A percentile compares a stretch with the other conserved stretches of the same genome.
These are phyloP conservation scores for Penicillium italicum DNA, from an alignment of 2,329 filamentous ascomycete genomes.

Conservation along the genomic window DNA sequence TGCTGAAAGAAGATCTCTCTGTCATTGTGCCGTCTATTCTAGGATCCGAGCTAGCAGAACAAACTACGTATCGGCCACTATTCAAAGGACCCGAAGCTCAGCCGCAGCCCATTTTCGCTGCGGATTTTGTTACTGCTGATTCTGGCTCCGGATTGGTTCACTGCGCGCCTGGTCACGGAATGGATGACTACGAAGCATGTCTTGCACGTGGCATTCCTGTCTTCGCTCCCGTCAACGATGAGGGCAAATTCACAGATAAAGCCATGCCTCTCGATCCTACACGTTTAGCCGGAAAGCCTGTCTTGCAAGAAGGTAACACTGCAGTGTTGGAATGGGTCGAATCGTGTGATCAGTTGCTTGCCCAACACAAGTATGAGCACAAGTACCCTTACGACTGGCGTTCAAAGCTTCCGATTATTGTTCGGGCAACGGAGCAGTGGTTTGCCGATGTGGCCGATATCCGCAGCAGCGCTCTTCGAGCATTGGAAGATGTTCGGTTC, in stretches of 20 bases:
- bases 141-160: conserved; percentile 97
- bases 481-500: conserved; percentile 71
- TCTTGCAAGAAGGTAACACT: conserved; percentile 66
- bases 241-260: conserved; percentile 74
- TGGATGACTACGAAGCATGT: conserved; percentile 91
- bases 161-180: conserved; percentile 88
- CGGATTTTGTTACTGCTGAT: conserved; percentile 80
- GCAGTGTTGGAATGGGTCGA: conserved; percentile 67
- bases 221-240: conserved; percentile 77
- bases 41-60: conserved; percentile 62
- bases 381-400: conserved; percentile 99
- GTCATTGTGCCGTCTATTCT: conserved; percentile 56
- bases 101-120: conserved; percentile 69
- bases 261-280: conserved; percentile 69
- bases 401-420: conserved; percentile 86
- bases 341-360: conserved; percentile 59
- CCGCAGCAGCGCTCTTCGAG: conserved; percentile 66
- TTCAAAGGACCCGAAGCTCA: conserved; percentile 59
- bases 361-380: conserved; percentile 69
- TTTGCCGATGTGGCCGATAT: conserved; percentile 88
- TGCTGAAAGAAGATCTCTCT: conserved; percentile 49
- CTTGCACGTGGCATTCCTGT: conserved; percentile 65
- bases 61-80: conserved; percentile 65
- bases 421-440: conserved; percentile 93
- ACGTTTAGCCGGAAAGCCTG: conserved; percentile 65